Evolutionary conservation across 257 asterid species (phyloP), one percentile per base, ranked within the genome.

Genomic region (Solanum sejunctum): DNA sequence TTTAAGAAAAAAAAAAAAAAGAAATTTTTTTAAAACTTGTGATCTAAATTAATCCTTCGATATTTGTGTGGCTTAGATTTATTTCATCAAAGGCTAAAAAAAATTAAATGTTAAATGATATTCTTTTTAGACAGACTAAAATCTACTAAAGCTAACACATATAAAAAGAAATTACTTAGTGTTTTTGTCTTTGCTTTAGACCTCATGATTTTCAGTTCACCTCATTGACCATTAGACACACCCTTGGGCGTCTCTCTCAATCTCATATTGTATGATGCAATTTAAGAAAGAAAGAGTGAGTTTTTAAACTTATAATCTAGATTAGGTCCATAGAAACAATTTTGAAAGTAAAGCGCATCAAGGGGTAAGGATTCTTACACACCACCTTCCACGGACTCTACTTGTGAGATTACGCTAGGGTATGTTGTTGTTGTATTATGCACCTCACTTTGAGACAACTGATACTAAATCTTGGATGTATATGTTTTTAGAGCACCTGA

Each of bases 401-500:
- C 21, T 8, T 3, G 21, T 67, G 75, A 7, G 75, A 32, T 67
- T 67, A 67, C 20, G 8, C 1, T 1, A 2, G 12, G 41, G 5
- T 63, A 64, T 64, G 20, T 64, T 63, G 26, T 54, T 56, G 21
- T 63, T 63, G 45, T 64, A 20, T 49, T 10, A 51, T 69, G 52
- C 26, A 17, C 4, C 23, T 75, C 60, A 75, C 43, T 75, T 2
- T 12, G 21, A 3, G 2, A 6, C 63, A 26, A 4, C 3, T 77
- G 61, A 16, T 51, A 23, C 45, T 55, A 28, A 47, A 67, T 12
- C 80, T 70, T n/a, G 55, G 64, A n/a, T 66, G 45, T 85, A 81
- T 56, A 45, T 85, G 79, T 80, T 54, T 8, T 8, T 89, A 95
- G 99, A 95, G 90, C 98, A 93, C 84, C 86, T 88, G 36, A 92